Percentiles rank a stretch among this genome's conserved stretches.
Conservation (phyloP, 2,329 filamentous ascomycete genomes). For the Penicillium sp. region DNA sequence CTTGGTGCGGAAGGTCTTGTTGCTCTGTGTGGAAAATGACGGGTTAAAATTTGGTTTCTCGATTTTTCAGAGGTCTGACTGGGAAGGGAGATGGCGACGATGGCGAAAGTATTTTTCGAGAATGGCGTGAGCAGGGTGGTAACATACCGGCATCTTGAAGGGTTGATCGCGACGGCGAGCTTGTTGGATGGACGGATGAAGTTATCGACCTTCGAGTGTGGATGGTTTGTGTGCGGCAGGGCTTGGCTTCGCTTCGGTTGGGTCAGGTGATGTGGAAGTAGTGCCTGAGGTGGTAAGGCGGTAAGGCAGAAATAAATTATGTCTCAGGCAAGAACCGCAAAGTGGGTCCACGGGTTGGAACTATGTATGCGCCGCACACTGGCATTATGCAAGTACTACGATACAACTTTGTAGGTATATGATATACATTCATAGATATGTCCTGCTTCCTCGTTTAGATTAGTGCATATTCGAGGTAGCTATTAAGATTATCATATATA, state of each 20-base stretch:
- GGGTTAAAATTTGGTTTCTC: conserved; percentile 13
- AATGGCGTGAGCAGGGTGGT: conserved; percentile 3
- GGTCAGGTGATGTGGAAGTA: conserved; percentile 33
- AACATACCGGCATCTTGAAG: conserved; percentile 57
- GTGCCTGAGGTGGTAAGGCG: conserved; percentile 24
- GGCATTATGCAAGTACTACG: not conserved
- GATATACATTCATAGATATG: too few relatives aligned
- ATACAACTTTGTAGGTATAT: not conserved
- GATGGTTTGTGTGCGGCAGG: conserved; percentile 43
- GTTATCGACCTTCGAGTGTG: conserved; percentile 35
- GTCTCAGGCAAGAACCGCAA: not conserved
- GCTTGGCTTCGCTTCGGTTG: conserved; percentile 41
- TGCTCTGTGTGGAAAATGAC: conserved; percentile 63
- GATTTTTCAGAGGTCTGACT: not conserved
- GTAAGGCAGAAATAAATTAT: not conserved
- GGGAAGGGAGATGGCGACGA: conserved; percentile 1
- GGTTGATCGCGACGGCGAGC: conserved; percentile 43
- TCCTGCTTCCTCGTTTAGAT: too few relatives aligned
- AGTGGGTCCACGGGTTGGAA: not conserved
- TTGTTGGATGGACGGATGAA: conserved; percentile 36
- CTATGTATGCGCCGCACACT: not conserved
- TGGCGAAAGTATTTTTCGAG: conserved; percentile 5
- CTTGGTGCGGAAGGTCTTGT: conserved; percentile 99
- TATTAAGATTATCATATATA: too few relatives aligned
- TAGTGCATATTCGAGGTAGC: not conserved